Base-by-base conservation (phyloP, 2,329 filamentous ascomycete genomes). In the Aspergillus puulaauensis region DNA sequence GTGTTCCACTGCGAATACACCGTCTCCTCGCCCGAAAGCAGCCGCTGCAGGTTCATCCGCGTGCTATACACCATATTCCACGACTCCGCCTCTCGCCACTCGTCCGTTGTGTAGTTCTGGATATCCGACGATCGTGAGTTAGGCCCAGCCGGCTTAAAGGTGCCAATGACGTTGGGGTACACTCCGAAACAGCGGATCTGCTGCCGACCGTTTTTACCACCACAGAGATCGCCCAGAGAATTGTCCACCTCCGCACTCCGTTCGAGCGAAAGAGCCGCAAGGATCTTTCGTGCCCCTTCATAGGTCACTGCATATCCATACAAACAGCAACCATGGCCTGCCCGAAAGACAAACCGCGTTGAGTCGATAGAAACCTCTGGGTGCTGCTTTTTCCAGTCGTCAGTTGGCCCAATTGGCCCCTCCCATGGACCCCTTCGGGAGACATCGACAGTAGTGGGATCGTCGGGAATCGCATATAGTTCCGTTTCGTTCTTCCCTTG, bases 131-230 rank as follows among this genome's bases (percentile, higher is more conserved):
- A 62, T 27, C 71, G 56, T 57, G 66, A 64, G 7, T 55, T 35
- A 7, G 54, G 54, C 7, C 80, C 81, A 0, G 71, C 72, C 0
- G 74, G 65, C 2, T 77, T 70, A 59, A 81, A 77, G 15, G 80
- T 77, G n/a, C 79, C 73, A 63, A 83, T 80, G 3, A 83, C 65
- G 31, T 73, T 70, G 0, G 79, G 80, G 72, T 59, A 82, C 43
- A 67, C 80, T 77, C 45, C 70, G 73, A 52, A 76, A 70, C 56
- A 74, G 60, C 41, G 67, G 63, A 50, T 73, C 45, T 61, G 62
- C 15, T 57, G 69, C 0, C 70, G 70, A 7, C 71, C 62, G 6
- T 69, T 63, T 24, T 56, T 46, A 0, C 77, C 77, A 23, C 79
- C 76, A 62, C 81, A 83, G 67, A 79, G 79, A 51, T 77, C 75